phyloP scores from a whole-genome alignment of 257 asterid species.

The Linderniella brevidens region DNA sequence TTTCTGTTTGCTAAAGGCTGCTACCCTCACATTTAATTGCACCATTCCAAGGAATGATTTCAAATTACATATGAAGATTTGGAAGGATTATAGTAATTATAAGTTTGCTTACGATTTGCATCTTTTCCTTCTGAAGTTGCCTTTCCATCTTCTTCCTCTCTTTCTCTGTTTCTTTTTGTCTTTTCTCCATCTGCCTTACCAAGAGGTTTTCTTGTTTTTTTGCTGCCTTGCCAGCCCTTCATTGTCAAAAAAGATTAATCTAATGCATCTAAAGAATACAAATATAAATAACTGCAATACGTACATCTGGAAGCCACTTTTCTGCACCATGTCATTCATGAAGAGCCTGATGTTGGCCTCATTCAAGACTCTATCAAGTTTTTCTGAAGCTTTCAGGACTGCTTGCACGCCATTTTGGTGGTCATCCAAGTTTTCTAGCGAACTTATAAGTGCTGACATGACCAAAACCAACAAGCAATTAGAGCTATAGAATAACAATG shows the following conservation, averaged over 20 bases:
- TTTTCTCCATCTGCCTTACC: constrained; percentile 66
- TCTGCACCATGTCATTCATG: constrained; percentile 29
- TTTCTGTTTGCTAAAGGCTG: no score
- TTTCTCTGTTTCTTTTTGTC: constrained; percentile 58
- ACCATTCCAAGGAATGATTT: background rate
- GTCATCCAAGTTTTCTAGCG: constrained; percentile 33
- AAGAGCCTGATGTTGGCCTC: constrained; percentile 63
- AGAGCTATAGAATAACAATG: background rate
- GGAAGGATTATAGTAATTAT: constrained; percentile 6
- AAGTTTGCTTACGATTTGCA: constrained; percentile 42
- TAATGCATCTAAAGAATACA: constrained; percentile 8
- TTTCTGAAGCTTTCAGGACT: constrained; percentile 56
- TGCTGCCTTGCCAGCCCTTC: constrained; percentile 64
- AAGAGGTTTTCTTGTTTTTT: constrained; percentile 34
- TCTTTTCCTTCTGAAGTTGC: constrained; percentile 53
- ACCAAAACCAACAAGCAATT: constrained; percentile 7
- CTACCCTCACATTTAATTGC: no score
- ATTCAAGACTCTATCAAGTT: constrained; percentile 40
- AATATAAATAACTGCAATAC: constrained; percentile 15
- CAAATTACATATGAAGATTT: background rate
- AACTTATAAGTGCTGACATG: constrained; percentile 52
- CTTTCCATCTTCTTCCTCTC: constrained; percentile 55
- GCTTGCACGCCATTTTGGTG: constrained; percentile 29
- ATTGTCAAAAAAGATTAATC: constrained; percentile 17
- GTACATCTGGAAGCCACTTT: constrained; percentile 47